A percentile compares a stretch with the other conserved stretches of the same genome.
Conservation (phyloP, 2,329 filamentous ascomycete species). For the Colletotrichum paranaense region DNA sequence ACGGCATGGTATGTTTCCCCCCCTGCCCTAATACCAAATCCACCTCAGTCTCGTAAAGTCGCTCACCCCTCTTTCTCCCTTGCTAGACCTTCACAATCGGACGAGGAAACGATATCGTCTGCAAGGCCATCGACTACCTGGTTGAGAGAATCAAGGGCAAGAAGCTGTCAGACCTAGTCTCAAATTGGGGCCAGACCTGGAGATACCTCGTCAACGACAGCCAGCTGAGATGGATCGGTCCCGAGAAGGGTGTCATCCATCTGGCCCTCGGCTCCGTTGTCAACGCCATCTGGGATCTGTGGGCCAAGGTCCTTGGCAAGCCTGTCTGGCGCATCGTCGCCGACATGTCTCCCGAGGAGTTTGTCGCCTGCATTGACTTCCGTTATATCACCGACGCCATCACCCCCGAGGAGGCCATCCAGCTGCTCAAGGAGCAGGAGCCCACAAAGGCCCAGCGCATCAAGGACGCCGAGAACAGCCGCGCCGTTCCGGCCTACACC, state of each 20-base stretch:
- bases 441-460: conserved; percentile 77
- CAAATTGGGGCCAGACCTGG: conserved; percentile 90
- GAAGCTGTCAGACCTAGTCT: conserved; percentile 80
- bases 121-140: conserved; percentile 82
- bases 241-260: conserved; percentile 94
- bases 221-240: conserved; percentile 93
- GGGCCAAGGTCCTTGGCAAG: conserved; percentile 87
- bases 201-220: conserved; percentile 90
- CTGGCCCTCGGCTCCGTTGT: conserved; percentile 89
- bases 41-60: background rate
- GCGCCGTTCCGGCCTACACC: conserved; percentile 90
- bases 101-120: conserved; percentile 93
- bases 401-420: conserved; percentile 84
- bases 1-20: conserved; percentile 74
- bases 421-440: conserved; percentile 74
- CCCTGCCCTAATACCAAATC: background rate
- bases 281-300: conserved; percentile 95
- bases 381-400: conserved; percentile 95
- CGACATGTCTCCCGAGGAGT: conserved; percentile 89
- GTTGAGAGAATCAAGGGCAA: conserved; percentile 80
- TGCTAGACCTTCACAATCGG: conserved; percentile 81
- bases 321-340: conserved; percentile 92
- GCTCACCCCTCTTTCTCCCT: background rate
- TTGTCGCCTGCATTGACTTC: conserved; percentile 92
- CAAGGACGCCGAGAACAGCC: conserved; percentile 76